A percentile compares a stretch with the other conserved stretches of the same genome.
These are phyloP conservation scores for Fusarium abutilonis DNA, from an alignment of 2,329 filamentous ascomycete genomes.

Conservation along the genomic window DNA sequence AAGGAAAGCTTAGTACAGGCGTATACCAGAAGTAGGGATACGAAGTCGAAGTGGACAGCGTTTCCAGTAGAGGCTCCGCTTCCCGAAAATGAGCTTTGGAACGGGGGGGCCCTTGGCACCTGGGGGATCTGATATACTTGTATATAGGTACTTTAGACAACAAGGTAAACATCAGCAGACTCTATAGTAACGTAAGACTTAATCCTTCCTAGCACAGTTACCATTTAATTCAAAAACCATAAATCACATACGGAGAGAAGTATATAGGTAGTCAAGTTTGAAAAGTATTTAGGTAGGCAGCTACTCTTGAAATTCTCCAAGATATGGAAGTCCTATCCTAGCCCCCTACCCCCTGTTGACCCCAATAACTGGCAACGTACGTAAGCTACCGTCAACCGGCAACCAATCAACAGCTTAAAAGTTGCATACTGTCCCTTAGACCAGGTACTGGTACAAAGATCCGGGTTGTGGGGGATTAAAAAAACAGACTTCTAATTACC, in stretches of 20 bases:
- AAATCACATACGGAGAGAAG: too few relatives aligned
- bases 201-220: too few relatives aligned
- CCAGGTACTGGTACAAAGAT: slow-evolving; percentile 8
- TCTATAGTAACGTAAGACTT: not conserved
- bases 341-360: not conserved
- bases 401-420: slow-evolving; percentile 4
- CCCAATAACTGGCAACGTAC: not conserved
- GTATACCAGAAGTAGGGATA: slow-evolving; percentile 19
- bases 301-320: not conserved
- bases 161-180: not conserved
- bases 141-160: too few relatives aligned
- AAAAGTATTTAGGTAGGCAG: too few relatives aligned
- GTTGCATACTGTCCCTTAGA: slow-evolving; percentile 5
- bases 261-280: too few relatives aligned
- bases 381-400: slow-evolving; percentile 17
- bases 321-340: not conserved
- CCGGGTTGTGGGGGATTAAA: not conserved
- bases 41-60: slow-evolving; percentile 39
- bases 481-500: too few relatives aligned
- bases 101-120: slow-evolving; percentile 11
- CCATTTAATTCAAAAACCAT: too few relatives aligned
- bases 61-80: slow-evolving; percentile 37
- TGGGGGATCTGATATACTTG: not conserved
- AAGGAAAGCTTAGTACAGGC: slow-evolving; percentile 17
- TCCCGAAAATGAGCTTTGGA: slow-evolving; percentile 33